These are phyloP conservation scores for Aspergillus ruber DNA, from an alignment of 2,329 filamentous ascomycete species.

Conservation along the genomic window DNA sequence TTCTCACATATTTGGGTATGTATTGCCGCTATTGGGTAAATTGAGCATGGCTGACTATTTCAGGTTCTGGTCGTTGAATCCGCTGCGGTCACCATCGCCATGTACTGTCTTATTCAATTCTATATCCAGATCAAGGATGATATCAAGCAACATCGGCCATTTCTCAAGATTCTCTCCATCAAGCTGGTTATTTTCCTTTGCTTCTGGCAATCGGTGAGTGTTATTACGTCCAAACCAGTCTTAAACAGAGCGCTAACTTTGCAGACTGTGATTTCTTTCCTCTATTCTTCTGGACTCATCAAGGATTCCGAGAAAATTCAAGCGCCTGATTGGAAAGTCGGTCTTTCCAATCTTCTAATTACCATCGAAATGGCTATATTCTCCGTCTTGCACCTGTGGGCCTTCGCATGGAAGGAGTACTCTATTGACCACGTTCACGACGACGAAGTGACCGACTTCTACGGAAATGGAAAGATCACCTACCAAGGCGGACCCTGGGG, in stretches of 20 bases:
- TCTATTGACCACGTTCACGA: constrained; percentile 42
- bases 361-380: constrained; percentile 84
- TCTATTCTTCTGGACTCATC: constrained; percentile 58
- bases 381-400: constrained; percentile 69
- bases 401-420: constrained; percentile 73
- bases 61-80: constrained; percentile 63
- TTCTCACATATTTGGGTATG: constrained; percentile 79
- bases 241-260: constrained; percentile 3
- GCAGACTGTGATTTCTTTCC: constrained; percentile 53
- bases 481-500: constrained; percentile 63
- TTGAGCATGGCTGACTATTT: neutral
- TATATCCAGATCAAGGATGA: constrained; percentile 69
- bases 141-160: constrained; percentile 62
- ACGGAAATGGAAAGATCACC: constrained; percentile 39
- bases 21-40: neutral
- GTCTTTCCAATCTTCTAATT: constrained; percentile 69
- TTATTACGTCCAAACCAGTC: neutral
- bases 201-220: constrained; percentile 67
- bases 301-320: constrained; percentile 57
- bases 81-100: constrained; percentile 69
- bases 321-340: constrained; percentile 71
- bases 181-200: constrained; percentile 88
- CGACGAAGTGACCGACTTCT: constrained; percentile 38
- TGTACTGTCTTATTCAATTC: constrained; percentile 85
- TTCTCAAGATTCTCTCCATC: constrained; percentile 77